Base-by-base conservation (phyloP, 257 asterid genomes). In the Asclepias syriaca region DNA sequence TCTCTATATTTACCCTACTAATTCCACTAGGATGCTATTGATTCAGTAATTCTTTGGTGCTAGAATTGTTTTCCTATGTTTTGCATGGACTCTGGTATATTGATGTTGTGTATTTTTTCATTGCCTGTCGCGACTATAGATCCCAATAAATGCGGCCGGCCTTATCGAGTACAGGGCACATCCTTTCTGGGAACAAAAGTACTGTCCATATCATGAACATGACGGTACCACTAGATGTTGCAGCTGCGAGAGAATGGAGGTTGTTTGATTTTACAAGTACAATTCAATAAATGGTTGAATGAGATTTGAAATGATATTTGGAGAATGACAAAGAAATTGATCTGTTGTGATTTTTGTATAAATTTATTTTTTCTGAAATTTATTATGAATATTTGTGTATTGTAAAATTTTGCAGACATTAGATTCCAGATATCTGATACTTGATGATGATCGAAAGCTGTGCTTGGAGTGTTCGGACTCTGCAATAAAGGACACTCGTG, bases 171-270 rank as follows among this genome's bases (percentile, higher is more conserved):
- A 88, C 81, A 84, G 98, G 84, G 98, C 96, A 59, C 99, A 95
- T 87, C 96, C 99, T 70, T 92, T 92, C 88, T 95, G 99, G 99
- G 89, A 77, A 72, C 97, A 95, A 74, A 95, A 95, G 80, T 95
- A 95, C 79, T 95, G 99, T 77, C 99, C 98, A 12, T 75, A 89
- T 56, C 99, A 95, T 54, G 99, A 92, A 81, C 80, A 77, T 68
- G 99, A 95, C 74, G 96, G 97, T 68, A 95, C 99, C 22, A 98
- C 96, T 68, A 95, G 99, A 27, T 92, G 99, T 71, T 93, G 98
- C 89, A 93, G 98, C 84, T 93, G 98, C 43, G 97, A 93, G 79
- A 85, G 95, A 82, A 90, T 93, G 97, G 98, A 93, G 96, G 98
- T 90, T 24, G 73, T 86, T 86, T 68, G 39, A 27, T 54, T 43